Conservation (phyloP, 23 red algal species). For the Gracilariopsis chorda region DNA sequence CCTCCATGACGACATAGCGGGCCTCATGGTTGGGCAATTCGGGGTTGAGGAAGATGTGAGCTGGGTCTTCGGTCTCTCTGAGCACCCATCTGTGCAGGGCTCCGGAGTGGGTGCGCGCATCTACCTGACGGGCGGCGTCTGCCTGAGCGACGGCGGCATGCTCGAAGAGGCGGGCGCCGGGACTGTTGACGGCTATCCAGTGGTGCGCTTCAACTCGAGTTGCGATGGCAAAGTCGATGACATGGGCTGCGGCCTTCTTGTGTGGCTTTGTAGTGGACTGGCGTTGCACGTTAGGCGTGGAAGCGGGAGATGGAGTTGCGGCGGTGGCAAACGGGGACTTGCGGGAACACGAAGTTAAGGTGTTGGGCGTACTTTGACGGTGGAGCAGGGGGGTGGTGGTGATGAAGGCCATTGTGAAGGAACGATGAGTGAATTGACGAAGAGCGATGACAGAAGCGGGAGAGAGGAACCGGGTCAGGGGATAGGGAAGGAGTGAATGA, state of each 20-base stretch:
- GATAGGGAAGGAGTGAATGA: not conserved
- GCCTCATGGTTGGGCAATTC: not conserved
- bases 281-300: not conserved
- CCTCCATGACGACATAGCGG: constrained; percentile 64
- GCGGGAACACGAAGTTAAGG: not conserved
- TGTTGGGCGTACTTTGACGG: not conserved
- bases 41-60: not conserved
- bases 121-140: constrained; percentile 41
- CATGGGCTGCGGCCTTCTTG: constrained; percentile 18
- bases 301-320: not conserved
- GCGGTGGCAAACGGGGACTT: not conserved
- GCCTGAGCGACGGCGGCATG: constrained; percentile 66
- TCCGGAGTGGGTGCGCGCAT: constrained; percentile 6
- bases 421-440: not conserved
- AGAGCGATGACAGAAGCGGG: not conserved
- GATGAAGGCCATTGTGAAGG: constrained; percentile 43
- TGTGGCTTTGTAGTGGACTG: not conserved
- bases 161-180: constrained; percentile 34
- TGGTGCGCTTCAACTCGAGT: constrained; percentile 38
- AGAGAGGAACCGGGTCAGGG: not conserved
- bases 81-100: constrained; percentile 59
- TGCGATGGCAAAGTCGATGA: constrained; percentile 48
- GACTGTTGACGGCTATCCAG: constrained; percentile 30
- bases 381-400: constrained; percentile 3
- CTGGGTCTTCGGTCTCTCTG: constrained; percentile 7